A percentile compares a stretch with the other conserved stretches of the same genome.
Conservation (phyloP, 2,329 filamentous ascomycete genomes). For the Beauveria medogensis region DNA sequence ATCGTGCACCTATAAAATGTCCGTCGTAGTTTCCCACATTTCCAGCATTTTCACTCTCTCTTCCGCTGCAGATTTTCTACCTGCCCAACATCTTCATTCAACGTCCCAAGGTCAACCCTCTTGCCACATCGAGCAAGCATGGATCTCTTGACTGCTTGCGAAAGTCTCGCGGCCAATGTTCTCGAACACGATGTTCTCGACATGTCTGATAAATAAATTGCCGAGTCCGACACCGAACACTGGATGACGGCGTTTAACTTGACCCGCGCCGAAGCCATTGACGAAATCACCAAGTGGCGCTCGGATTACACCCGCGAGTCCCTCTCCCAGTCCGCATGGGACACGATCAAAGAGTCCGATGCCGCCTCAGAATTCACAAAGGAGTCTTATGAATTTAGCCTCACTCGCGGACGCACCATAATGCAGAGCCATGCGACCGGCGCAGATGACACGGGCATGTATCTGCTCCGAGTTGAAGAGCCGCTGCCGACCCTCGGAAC, state of each 20-base stretch:
- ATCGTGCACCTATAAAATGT: too few relatives aligned
- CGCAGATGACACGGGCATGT: neutral
- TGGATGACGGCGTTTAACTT: slow-evolving; percentile 10
- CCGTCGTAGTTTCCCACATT: too few relatives aligned
- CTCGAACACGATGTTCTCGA: neutral
- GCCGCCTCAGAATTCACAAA: slow-evolving; percentile 8
- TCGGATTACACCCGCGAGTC: slow-evolving; percentile 1
- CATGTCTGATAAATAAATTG: neutral
- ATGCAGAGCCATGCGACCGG: neutral
- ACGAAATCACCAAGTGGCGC: slow-evolving; percentile 10
- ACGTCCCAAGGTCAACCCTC: too few relatives aligned
- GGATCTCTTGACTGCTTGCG: slow-evolving; percentile 2
- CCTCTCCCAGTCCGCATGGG: slow-evolving; percentile 6
- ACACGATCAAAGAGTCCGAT: slow-evolving; percentile 6
- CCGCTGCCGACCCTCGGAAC: neutral
- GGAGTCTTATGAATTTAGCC: slow-evolving; percentile 12
- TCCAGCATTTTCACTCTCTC: neutral
- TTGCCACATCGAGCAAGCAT: neutral
- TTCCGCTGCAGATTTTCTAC: neutral
- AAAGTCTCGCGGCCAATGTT: neutral
- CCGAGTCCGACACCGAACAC: slow-evolving; percentile 6
- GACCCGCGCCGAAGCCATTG: neutral
- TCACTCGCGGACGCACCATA: neutral
- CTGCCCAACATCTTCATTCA: too few relatives aligned
- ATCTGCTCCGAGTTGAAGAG: neutral